Percentiles rank a stretch among this genome's conserved stretches.
phyloP scores from a whole-genome alignment of 2,329 filamentous ascomycete genomes.

The Ascochyta viciae-villosae region DNA sequence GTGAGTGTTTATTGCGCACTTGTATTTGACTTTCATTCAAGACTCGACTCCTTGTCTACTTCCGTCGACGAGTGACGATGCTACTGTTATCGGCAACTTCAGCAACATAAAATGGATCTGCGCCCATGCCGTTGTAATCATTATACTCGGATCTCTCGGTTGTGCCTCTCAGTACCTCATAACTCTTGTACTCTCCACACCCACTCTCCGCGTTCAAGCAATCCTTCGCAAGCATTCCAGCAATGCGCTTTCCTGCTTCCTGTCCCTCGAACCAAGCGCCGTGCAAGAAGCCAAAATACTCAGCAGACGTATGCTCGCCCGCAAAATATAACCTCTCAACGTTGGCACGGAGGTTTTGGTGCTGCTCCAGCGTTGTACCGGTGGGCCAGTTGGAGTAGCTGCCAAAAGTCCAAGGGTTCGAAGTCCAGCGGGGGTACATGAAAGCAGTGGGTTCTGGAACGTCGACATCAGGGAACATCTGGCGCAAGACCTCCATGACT shows the following conservation, averaged over 20 bases:
- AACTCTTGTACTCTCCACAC: conserved; percentile 37
- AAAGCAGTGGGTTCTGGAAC: conserved; percentile 68
- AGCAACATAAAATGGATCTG: conserved; percentile 35
- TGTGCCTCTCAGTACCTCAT: conserved; percentile 43
- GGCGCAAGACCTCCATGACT: conserved; percentile 62
- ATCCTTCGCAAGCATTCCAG: conserved; percentile 33
- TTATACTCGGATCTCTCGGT: conserved; percentile 38
- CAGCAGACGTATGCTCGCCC: conserved; percentile 67
- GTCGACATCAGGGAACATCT: conserved; percentile 66
- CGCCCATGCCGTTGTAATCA: conserved; percentile 40
- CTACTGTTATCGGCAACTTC: conserved; percentile 5
- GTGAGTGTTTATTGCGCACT: no score
- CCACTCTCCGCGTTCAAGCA: conserved; percentile 34
- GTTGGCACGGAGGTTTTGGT: conserved; percentile 73
- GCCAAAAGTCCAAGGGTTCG: conserved; percentile 61
- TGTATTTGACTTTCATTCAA: no score
- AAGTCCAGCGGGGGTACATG: conserved; percentile 66
- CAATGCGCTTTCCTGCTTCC: conserved; percentile 43
- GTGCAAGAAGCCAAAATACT: conserved; percentile 72
- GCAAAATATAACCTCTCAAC: conserved; percentile 68
- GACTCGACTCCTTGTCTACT: background rate
- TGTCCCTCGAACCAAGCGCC: conserved; percentile 48
- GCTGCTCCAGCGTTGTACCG: conserved; percentile 67
- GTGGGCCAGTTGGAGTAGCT: conserved; percentile 74
- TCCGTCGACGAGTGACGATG: background rate